Conservation (phyloP, 305 asterid species). For the Ruellia speciosa region DNA sequence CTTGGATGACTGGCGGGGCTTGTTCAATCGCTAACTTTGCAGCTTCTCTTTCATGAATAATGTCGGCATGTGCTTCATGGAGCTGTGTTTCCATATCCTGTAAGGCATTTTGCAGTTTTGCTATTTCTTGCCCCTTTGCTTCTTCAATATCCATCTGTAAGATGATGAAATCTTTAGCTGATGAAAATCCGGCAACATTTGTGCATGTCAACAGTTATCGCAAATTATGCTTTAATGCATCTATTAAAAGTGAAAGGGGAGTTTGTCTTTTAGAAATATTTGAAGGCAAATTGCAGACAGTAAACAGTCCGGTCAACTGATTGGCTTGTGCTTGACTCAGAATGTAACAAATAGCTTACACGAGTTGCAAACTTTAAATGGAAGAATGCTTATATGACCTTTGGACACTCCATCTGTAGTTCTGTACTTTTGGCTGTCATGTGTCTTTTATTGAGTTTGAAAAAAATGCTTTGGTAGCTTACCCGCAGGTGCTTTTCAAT, state of each 20-base stretch:
- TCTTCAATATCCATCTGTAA: slow-evolving; percentile 82
- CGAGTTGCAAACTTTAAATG: slow-evolving; percentile 13
- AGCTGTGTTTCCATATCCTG: slow-evolving; percentile 63
- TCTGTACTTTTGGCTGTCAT: not conserved
- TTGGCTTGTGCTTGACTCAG: slow-evolving; percentile 8
- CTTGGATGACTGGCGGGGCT: slow-evolving; percentile 88
- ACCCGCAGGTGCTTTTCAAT: slow-evolving; percentile 87
- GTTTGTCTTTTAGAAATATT: not conserved
- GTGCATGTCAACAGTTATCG: slow-evolving; percentile 5
- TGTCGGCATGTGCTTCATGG: slow-evolving; percentile 62
- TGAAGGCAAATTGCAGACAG: not conserved
- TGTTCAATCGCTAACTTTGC: slow-evolving; percentile 83
- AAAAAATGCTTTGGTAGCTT: slow-evolving; percentile 16
- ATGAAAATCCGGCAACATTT: slow-evolving; percentile 1
- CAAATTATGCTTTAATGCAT: slow-evolving; percentile 2
- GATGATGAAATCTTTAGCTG: slow-evolving; percentile 20
- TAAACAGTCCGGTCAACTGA: slow-evolving; percentile 4
- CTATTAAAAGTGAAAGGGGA: not conserved
- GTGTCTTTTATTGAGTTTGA: no score
- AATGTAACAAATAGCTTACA: slow-evolving; percentile 9
- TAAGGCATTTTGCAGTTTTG: slow-evolving; percentile 56
- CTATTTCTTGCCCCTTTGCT: slow-evolving; percentile 81
- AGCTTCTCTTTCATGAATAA: slow-evolving; percentile 71
- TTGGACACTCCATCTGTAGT: not conserved
- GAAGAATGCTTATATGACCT: not conserved